phyloP scores from a whole-genome alignment of 163 green algal genomes.

The Scenedesmus sp. region DNA sequence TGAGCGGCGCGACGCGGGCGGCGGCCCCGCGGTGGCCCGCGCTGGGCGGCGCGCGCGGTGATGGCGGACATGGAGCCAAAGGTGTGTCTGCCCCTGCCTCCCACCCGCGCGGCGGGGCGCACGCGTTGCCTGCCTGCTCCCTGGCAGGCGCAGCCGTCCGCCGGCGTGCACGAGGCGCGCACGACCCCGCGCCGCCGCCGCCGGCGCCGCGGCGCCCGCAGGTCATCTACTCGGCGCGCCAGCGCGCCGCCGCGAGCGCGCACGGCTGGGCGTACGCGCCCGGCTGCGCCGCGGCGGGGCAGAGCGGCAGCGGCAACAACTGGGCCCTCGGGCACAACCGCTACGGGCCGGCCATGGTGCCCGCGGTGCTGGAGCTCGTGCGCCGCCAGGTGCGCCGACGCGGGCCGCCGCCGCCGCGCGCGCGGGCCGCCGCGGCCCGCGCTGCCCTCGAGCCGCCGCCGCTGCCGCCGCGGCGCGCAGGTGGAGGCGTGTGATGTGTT shows the following conservation, averaged over 20 bases:
- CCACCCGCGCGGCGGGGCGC: too few relatives aligned
- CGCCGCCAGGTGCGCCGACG: constrained; percentile 59
- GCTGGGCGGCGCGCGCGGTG: constrained; percentile 64
- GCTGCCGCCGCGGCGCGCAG: constrained; percentile 45
- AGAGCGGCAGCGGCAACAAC: constrained; percentile 87
- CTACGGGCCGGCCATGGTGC: constrained; percentile 59
- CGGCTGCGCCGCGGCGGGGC: constrained; percentile 47
- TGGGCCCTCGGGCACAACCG: constrained; percentile 81
- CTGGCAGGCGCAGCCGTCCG: too few relatives aligned
- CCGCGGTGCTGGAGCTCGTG: constrained; percentile 68
- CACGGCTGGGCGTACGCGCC: constrained; percentile 62
- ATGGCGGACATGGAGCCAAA: constrained; percentile 92
- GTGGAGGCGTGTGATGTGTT: constrained; percentile 77
- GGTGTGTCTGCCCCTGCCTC: too few relatives aligned
- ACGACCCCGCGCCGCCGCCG: not conserved
- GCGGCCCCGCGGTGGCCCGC: not conserved
- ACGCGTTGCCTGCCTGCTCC: not conserved
- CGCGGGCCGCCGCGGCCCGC: not conserved
- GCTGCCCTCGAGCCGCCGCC: not conserved
- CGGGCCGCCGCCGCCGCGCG: not conserved
- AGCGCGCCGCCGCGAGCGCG: constrained; percentile 7
- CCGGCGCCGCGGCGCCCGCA: constrained; percentile 20
- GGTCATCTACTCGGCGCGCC: constrained; percentile 54
- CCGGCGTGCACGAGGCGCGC: not conserved
- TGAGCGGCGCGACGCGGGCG: constrained; percentile 25